phyloP scores from a whole-genome alignment of 768 basidiomycete genomes.

The Termitomyces titanicus region DNA sequence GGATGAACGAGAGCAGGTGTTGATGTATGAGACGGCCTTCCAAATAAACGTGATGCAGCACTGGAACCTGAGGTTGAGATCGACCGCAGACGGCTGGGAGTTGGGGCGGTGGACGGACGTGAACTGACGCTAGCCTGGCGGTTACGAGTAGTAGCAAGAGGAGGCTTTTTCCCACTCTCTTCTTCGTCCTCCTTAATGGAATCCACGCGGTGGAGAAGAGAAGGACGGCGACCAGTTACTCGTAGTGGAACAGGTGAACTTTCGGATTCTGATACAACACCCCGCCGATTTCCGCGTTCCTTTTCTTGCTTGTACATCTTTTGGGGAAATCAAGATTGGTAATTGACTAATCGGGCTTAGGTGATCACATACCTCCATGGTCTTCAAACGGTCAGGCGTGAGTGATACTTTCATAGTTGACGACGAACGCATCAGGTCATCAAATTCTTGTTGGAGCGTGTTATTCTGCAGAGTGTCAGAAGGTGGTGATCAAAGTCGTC shows the following conservation, averaged over 20 bases:
- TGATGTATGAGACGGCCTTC: conserved; percentile 25
- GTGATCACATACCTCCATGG: conserved; percentile 76
- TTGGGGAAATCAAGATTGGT: conserved; percentile 15
- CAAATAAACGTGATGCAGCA: conserved; percentile 22
- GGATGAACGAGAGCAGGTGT: conserved; percentile 28
- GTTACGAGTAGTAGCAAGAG: conserved; percentile 26
- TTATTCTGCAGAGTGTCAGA: conserved; percentile 41
- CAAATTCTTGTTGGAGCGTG: conserved; percentile 75
- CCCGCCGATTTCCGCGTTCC: conserved; percentile 39
- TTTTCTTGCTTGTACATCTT: conserved; percentile 78
- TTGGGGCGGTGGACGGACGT: conserved; percentile 30
- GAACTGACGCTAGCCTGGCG: conserved; percentile 46
- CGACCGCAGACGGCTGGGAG: conserved; percentile 34
- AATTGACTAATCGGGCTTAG: conserved; percentile 30
- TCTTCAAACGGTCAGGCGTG: conserved; percentile 89
- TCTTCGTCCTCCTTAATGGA: conserved; percentile 71
- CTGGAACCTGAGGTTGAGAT: conserved; percentile 32
- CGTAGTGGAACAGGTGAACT: conserved; percentile 26
- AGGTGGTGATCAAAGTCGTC: neutral
- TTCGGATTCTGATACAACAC: conserved; percentile 31
- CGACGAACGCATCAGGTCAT: conserved; percentile 86
- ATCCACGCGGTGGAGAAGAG: conserved; percentile 49
- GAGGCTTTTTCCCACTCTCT: conserved; percentile 32
- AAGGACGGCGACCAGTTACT: conserved; percentile 35
- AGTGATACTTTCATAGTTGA: conserved; percentile 94